Conservation (phyloP, 2,329 filamentous ascomycete genomes). For the Hypoxylon sp. region DNA sequence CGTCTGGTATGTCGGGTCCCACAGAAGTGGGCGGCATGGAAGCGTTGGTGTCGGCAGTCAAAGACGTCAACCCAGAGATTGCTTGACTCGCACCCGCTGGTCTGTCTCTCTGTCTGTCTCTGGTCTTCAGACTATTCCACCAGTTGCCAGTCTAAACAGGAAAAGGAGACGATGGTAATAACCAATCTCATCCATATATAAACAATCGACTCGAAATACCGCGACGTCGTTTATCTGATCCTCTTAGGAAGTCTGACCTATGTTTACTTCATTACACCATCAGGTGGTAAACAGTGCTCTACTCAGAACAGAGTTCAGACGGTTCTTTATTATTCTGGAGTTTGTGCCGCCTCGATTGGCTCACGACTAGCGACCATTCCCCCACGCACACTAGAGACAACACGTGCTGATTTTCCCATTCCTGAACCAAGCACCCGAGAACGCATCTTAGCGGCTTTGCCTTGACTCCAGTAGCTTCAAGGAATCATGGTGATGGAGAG, state of each 20-base stretch:
- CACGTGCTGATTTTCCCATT: too few relatives aligned
- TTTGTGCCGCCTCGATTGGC: not conserved
- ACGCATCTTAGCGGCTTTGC: too few relatives aligned
- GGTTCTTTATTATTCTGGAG: not conserved
- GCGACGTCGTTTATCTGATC: not conserved
- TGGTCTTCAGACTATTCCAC: not conserved
- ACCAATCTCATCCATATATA: not conserved
- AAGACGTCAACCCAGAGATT: constrained; percentile 54
- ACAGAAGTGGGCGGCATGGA: constrained; percentile 70
- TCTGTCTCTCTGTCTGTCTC: not conserved
- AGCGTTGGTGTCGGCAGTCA: constrained; percentile 64
- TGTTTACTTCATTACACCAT: not conserved
- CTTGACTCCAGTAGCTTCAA: too few relatives aligned
- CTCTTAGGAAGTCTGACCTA: not conserved
- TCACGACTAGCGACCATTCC: not conserved
- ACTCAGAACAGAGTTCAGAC: not conserved
- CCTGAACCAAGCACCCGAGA: too few relatives aligned
- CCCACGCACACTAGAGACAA: too few relatives aligned
- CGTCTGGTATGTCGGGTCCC: constrained; percentile 74
- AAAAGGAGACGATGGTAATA: not conserved
- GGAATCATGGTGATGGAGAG: too few relatives aligned
- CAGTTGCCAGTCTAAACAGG: not conserved
- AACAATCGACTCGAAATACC: too few relatives aligned
- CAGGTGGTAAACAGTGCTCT: too few relatives aligned
- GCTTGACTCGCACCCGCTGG: constrained; percentile 28